Conservation (phyloP, 202 grass and related monocot species). For the Eragrostis tef region DNA sequence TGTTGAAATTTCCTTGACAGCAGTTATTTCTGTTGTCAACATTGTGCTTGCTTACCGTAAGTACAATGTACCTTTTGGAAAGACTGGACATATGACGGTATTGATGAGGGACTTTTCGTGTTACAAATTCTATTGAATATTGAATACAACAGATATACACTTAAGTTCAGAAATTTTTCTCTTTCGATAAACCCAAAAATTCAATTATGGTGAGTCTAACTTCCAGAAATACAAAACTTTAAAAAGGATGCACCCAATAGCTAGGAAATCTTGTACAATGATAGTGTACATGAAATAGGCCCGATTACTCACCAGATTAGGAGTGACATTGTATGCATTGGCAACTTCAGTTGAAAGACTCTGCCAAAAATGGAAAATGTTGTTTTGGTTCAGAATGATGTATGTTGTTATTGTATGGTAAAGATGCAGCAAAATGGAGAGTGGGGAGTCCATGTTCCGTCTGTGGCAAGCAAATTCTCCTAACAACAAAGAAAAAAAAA, state of each 20-base stretch:
- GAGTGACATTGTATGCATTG: conserved; percentile 83
- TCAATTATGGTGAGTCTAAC: conserved; percentile 25
- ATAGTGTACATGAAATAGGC: conserved; percentile 19
- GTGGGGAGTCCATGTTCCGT: background rate
- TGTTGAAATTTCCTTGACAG: background rate
- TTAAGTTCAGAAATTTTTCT: conserved; percentile 7
- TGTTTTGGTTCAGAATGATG: conserved; percentile 39
- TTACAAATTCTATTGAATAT: conserved; percentile 7
- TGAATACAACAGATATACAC: background rate
- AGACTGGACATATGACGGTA: background rate
- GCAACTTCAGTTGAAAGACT: conserved; percentile 75
- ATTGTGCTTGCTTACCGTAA: too few relatives aligned
- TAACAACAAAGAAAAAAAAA: background rate
- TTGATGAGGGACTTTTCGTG: background rate
- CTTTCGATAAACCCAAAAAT: conserved; percentile 29
- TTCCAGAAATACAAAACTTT: conserved; percentile 28
- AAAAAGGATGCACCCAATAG: conserved; percentile 10
- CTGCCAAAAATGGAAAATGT: conserved; percentile 50
- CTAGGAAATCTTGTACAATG: conserved; percentile 20
- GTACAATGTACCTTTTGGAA: conserved; percentile 24
- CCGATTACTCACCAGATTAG: conserved; percentile 77
- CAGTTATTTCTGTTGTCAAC: background rate
- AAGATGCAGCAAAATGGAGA: background rate
- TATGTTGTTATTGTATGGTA: conserved; percentile 2
- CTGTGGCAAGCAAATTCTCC: background rate